phyloP scores from a whole-genome alignment of 2,329 filamentous ascomycete genomes.

The Exophiala oligosperma region DNA sequence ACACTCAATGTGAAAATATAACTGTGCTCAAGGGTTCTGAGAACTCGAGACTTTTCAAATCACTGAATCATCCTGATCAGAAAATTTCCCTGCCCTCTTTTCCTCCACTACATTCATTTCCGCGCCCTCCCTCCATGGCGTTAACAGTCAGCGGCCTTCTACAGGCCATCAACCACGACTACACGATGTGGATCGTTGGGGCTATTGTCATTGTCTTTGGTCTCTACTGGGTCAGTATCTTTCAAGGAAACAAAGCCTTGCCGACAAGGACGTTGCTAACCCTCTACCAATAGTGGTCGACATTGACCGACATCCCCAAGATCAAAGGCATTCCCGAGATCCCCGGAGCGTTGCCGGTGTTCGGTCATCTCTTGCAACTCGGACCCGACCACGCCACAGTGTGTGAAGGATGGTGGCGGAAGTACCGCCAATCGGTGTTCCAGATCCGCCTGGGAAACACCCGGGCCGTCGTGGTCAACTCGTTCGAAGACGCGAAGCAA shows the following conservation, averaged over 20 bases:
- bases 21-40: too few species aligned
- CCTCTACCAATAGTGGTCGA: constrained; percentile 17
- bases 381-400: constrained; percentile 55
- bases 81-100: too few species aligned
- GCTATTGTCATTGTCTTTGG: constrained; percentile 10
- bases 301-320: constrained; percentile 52
- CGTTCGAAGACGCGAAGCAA: constrained; percentile 65
- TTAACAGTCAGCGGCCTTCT: constrained; percentile 12
- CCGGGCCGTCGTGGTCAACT: constrained; percentile 72
- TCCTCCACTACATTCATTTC: background rate
- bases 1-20: too few species aligned
- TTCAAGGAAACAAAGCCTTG: background rate
- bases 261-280: background rate
- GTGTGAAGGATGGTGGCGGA: constrained; percentile 54
- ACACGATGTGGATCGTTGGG: constrained; percentile 15
- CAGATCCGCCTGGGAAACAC: constrained; percentile 46
- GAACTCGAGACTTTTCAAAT: too few species aligned
- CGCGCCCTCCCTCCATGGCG: background rate
- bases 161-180: constrained; percentile 16
- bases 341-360: constrained; percentile 54
- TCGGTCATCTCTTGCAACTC: constrained; percentile 60
- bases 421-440: constrained; percentile 59
- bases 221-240: constrained; percentile 18
- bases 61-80: background rate
- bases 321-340: constrained; percentile 60